These are phyloP conservation scores for Ophiosphaerella narmari DNA, from an alignment of 2,329 filamentous ascomycete genomes.

Conservation along the genomic window DNA sequence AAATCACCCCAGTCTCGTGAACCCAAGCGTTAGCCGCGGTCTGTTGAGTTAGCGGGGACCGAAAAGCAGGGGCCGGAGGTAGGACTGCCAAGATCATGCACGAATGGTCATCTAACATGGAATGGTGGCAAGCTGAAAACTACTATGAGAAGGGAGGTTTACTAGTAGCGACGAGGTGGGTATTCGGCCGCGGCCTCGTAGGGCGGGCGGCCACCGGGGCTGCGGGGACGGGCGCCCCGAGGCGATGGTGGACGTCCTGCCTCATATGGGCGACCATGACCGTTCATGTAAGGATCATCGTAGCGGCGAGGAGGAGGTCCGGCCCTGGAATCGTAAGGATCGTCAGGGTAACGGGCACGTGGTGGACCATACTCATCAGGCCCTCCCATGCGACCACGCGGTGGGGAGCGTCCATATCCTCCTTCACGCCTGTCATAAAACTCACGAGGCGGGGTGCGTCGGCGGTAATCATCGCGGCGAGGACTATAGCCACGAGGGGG, in stretches of 20 bases:
- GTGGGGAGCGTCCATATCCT: conserved; percentile 60
- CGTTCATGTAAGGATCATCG: conserved; percentile 64
- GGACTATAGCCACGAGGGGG: conserved; percentile 84
- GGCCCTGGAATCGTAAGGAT: conserved; percentile 67
- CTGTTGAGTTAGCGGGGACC: neutral
- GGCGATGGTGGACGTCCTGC: conserved; percentile 51
- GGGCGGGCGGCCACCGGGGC: conserved; percentile 66
- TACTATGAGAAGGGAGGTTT: conserved; percentile 1
- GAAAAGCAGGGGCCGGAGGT: neutral
- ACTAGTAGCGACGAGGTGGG: conserved; percentile 44
- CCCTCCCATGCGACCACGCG: conserved; percentile 68
- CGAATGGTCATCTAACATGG: neutral
- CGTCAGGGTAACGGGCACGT: conserved; percentile 69
- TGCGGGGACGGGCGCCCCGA: conserved; percentile 42
- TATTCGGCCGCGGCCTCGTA: conserved; percentile 56
- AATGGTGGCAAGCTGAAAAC: neutral
- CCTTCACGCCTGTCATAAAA: conserved; percentile 79
- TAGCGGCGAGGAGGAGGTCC: conserved; percentile 61
- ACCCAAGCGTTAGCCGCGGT: neutral
- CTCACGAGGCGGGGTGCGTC: conserved; percentile 75
- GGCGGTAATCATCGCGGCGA: conserved; percentile 83
- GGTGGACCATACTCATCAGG: conserved; percentile 76
- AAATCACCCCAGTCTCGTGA: too few relatives aligned
- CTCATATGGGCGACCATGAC: conserved; percentile 61
- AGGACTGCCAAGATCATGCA: neutral